Percentiles rank a stretch among this genome's conserved stretches.
These are phyloP conservation scores for Colletotrichum sp. DNA, from an alignment of 2,329 filamentous ascomycete genomes.

Conservation along the genomic window DNA sequence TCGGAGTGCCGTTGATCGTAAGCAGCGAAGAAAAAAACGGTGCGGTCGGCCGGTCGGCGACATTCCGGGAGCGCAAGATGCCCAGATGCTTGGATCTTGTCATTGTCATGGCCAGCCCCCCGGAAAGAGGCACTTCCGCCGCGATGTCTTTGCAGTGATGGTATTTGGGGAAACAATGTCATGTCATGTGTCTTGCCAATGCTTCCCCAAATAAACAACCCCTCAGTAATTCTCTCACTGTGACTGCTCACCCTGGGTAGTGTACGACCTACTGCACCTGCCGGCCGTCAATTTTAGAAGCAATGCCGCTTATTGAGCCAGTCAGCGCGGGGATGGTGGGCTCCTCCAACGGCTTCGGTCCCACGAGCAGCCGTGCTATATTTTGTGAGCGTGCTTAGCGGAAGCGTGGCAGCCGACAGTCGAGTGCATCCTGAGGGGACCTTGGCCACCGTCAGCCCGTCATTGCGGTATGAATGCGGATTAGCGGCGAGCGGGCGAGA, in stretches of 20 bases:
- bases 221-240: neutral
- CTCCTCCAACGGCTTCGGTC: neutral
- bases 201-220: slow-evolving; percentile 2
- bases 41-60: neutral
- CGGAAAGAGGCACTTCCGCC: neutral
- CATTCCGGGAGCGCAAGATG: neutral
- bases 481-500: neutral
- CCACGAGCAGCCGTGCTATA: slow-evolving; percentile 14
- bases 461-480: neutral
- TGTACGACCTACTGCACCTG: neutral
- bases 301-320: slow-evolving; percentile 14
- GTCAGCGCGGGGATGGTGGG: neutral
- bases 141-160: neutral
- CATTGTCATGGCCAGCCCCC: neutral
- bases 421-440: neutral
- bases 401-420: slow-evolving; percentile 7
- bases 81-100: neutral
- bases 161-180: neutral
- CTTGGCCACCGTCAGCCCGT: slow-evolving; percentile 1
- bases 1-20: neutral
- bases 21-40: neutral
- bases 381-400: neutral
- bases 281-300: neutral
- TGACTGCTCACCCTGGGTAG: neutral
- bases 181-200: neutral